Evolutionary conservation across 2,329 filamentous ascomycete species (phyloP), one percentile per base, ranked within the genome.

Genomic region (Alternaria viburni): DNA sequence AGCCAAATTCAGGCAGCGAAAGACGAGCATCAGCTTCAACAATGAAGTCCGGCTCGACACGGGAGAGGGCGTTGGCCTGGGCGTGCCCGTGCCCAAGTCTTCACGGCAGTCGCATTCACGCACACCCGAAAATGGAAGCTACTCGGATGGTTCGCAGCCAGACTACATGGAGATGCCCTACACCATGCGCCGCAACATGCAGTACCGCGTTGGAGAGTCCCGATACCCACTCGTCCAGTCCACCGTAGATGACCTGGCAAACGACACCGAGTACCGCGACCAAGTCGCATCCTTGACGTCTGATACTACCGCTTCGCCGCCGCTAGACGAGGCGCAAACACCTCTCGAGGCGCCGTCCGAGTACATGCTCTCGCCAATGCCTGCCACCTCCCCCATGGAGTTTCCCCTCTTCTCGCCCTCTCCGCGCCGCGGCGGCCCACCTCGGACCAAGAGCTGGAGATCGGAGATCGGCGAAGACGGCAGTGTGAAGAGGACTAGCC

Each of bases 281-380:
- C 76, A 79, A 47, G 77, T 81, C 15, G 79, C 80, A 12, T 82
- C 80, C 5, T 64, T 82, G 49, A 83, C 81, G 3, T 82, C 81
- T n/a, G 80, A 77, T 45, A 72, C 79, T n/a, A 81, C 80, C 6
- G 77, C 74, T 23, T 83, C 81, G 9, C 76, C 79, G 8, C 67
- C 71, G 10, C 59, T 77, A 5, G 80, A 82, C 32, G 80, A 81
- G 62, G 74, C 77, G 23, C 74, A 71, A 13, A 82, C 81, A 3
- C 80, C 80, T 3, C 69, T 76, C 26, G 79, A 81, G 36, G 64
- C 70, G 6, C 73, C 74, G 3, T 66, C 68, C 46, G 77, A 80
- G 47, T 79, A 77, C 62, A 62, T 73, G 57, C 72, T 78, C 13
- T 81, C 79, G 54, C 79, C 79, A 6, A 59, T 79, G 44, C 61